A percentile compares a stretch with the other conserved stretches of the same genome.
Conservation (phyloP, 805 yeast species). For the Kodamaea sagamina region DNA sequence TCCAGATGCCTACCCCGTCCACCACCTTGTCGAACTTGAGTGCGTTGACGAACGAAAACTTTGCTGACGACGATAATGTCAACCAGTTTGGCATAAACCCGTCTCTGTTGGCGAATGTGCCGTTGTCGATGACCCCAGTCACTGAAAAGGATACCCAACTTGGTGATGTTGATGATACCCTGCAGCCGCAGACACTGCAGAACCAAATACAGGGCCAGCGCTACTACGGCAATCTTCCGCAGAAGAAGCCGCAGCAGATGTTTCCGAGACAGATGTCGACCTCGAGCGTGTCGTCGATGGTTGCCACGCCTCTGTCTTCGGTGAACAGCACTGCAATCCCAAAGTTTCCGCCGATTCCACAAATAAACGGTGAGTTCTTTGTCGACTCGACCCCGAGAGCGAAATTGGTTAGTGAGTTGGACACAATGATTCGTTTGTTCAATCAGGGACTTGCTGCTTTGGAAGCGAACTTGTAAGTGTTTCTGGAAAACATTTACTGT, state of each 20-base stretch:
- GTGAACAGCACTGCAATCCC: background rate
- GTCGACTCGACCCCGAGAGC: slow-evolving; percentile 38
- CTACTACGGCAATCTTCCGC: background rate
- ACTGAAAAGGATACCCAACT: slow-evolving; percentile 52
- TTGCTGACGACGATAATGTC: slow-evolving; percentile 41
- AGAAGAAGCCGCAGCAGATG: slow-evolving; percentile 5
- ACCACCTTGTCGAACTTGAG: slow-evolving; percentile 35
- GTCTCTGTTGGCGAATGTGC: slow-evolving; percentile 47
- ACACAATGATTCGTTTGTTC: slow-evolving; percentile 38
- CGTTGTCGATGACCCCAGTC: slow-evolving; percentile 79
- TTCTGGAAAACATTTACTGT: background rate
- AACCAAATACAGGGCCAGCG: background rate
- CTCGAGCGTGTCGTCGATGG: background rate
- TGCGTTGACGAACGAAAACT: slow-evolving; percentile 37
- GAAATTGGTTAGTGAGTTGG: slow-evolving; percentile 39
- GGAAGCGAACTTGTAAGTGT: slow-evolving; percentile 24
- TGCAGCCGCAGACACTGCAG: too few relatives aligned
- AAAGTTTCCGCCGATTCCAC: slow-evolving; percentile 41
- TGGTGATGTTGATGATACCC: slow-evolving; percentile 3
- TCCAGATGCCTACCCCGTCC: slow-evolving; percentile 78
- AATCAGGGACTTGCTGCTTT: slow-evolving; percentile 44
- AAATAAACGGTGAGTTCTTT: slow-evolving; percentile 39
- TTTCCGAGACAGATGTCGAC: slow-evolving; percentile 2
- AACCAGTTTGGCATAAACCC: slow-evolving; percentile 71
- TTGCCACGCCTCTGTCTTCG: background rate